Percentiles rank a stretch among this genome's conserved stretches.
phyloP scores from a whole-genome alignment of 2,329 filamentous ascomycete genomes.

The Dactylellina parvicollis region DNA sequence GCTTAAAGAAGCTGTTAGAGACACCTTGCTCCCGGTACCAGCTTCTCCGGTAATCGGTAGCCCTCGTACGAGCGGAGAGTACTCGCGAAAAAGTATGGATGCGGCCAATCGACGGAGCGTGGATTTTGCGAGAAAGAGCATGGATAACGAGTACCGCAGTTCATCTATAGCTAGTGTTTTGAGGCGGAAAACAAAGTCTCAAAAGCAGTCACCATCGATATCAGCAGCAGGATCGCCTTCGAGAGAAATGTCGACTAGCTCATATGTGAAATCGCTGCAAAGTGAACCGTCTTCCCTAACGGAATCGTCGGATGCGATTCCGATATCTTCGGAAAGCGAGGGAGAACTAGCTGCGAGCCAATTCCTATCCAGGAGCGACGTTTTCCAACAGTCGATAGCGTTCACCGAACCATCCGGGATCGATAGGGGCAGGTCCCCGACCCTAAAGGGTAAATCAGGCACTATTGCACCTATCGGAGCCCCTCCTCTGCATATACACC shows the following conservation, averaged over 20 bases:
- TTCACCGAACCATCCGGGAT: slow-evolving; percentile 21
- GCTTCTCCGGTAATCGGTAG: slow-evolving; percentile 63
- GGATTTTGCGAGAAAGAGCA: slow-evolving; percentile 61
- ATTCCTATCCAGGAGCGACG: slow-evolving; percentile 84
- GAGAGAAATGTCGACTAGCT: slow-evolving; percentile 34
- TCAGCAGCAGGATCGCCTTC: slow-evolving; percentile 36
- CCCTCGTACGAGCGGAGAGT: slow-evolving; percentile 68
- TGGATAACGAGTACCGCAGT: slow-evolving; percentile 53
- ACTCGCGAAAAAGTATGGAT: slow-evolving; percentile 68
- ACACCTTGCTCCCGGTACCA: slow-evolving; percentile 69
- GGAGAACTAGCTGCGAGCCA: slow-evolving; percentile 85
- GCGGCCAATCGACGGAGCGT: slow-evolving; percentile 65
- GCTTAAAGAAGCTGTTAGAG: slow-evolving; percentile 67
- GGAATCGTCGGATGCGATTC: slow-evolving; percentile 73
- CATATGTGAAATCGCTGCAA: slow-evolving; percentile 49
- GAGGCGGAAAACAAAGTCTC: slow-evolving; percentile 26
- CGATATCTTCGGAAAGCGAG: slow-evolving; percentile 75
- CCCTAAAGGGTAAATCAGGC: slow-evolving; percentile 39
- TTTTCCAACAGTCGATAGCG: slow-evolving; percentile 76
- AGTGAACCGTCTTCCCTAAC: slow-evolving; percentile 54
- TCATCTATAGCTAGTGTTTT: slow-evolving; percentile 49
- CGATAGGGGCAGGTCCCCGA: slow-evolving; percentile 46
- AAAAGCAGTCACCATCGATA: slow-evolving; percentile 15
- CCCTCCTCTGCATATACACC: slow-evolving; percentile 39
- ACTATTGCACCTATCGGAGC: slow-evolving; percentile 31